Percentiles rank a stretch among this genome's conserved stretches.
Conservation (phyloP, 2,329 filamentous ascomycete genomes). For the Venturiaceae sp. region DNA sequence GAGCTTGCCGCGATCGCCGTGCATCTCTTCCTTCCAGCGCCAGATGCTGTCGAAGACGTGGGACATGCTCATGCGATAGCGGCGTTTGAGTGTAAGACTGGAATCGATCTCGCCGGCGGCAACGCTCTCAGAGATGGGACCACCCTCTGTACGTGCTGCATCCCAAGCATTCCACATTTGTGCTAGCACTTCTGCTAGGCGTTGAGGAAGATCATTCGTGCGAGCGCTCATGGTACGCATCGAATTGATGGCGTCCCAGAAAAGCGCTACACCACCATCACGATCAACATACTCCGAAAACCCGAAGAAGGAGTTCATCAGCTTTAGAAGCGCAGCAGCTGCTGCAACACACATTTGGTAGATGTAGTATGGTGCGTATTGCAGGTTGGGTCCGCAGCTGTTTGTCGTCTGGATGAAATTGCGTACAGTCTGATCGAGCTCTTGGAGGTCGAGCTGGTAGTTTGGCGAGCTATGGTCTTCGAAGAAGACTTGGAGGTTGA, state of each 20-base stretch:
- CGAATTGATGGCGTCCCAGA: slow-evolving; percentile 59
- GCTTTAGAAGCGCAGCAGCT: slow-evolving; percentile 65
- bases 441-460: slow-evolving; percentile 66
- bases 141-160: neutral
- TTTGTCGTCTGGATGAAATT: slow-evolving; percentile 53
- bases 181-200: slow-evolving; percentile 74
- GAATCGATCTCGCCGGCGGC: slow-evolving; percentile 44
- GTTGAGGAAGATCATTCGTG: slow-evolving; percentile 69
- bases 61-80: slow-evolving; percentile 76
- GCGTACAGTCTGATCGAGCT: slow-evolving; percentile 62
- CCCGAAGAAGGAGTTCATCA: slow-evolving; percentile 67
- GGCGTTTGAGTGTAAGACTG: slow-evolving; percentile 69
- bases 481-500: slow-evolving; percentile 72
- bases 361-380: slow-evolving; percentile 65
- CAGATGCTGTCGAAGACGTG: slow-evolving; percentile 77
- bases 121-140: slow-evolving; percentile 1
- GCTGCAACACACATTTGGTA: slow-evolving; percentile 81
- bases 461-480: slow-evolving; percentile 62
- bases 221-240: slow-evolving; percentile 66
- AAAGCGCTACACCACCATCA: slow-evolving; percentile 56
- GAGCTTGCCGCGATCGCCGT: slow-evolving; percentile 35
- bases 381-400: slow-evolving; percentile 42
- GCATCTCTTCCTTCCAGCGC: slow-evolving; percentile 72
- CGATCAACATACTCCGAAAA: slow-evolving; percentile 54
- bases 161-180: slow-evolving; percentile 64